Conservation (phyloP, 108 stramenopile genomes). For the Stephanodiscus triporus region DNA sequence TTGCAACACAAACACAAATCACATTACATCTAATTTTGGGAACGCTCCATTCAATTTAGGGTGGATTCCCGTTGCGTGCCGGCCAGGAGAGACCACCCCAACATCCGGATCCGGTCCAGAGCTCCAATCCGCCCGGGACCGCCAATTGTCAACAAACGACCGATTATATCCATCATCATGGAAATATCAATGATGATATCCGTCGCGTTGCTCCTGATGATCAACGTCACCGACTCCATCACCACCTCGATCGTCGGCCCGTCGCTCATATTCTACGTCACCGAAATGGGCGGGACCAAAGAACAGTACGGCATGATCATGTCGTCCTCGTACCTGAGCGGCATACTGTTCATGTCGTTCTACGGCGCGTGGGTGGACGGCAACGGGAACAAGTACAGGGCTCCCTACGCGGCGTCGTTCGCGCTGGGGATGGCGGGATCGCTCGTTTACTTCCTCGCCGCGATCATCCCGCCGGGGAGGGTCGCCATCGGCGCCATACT, state of each 20-base stretch:
- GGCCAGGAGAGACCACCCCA: too few relatives aligned
- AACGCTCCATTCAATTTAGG: background rate
- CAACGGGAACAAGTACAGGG: conserved; percentile 30
- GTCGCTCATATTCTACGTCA: conserved; percentile 35
- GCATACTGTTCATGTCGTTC: conserved; percentile 19
- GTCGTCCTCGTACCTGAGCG: conserved; percentile 10
- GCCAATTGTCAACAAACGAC: too few relatives aligned
- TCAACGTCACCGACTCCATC: conserved; percentile 28
- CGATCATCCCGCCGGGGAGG: background rate
- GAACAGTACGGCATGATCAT: conserved; percentile 37
- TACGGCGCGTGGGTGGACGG: conserved; percentile 28
- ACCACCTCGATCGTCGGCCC: conserved; percentile 26
- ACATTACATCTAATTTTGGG: too few relatives aligned
- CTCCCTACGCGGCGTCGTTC: conserved; percentile 18
- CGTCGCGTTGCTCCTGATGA: conserved; percentile 3
- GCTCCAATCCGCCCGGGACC: too few relatives aligned
- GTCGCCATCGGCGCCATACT: conserved; percentile 11
- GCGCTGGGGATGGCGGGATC: conserved; percentile 18
- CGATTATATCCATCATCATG: too few relatives aligned
- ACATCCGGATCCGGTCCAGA: too few relatives aligned
- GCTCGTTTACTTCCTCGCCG: conserved; percentile 23
- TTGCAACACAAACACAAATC: too few relatives aligned
- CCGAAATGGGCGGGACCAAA: conserved; percentile 24
- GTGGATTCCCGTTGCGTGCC: too few relatives aligned
- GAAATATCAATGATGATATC: conserved; percentile 10